phyloP scores from a whole-genome alignment of 345 rosid genomes.

The Salix arbutifolia region DNA sequence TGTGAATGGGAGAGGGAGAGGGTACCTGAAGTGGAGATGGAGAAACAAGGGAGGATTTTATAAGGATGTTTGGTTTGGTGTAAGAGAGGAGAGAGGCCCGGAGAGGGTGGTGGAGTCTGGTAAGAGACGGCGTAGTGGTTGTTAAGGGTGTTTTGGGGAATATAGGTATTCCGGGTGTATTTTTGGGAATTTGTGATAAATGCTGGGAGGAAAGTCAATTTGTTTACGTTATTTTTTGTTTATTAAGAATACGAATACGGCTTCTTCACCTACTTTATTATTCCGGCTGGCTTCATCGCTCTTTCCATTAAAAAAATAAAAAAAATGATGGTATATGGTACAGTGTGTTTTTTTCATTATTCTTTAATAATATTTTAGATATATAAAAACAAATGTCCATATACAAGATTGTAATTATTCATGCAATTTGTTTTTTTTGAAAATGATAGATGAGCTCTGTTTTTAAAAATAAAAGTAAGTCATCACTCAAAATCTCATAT shows the following conservation, averaged over 20 bases:
- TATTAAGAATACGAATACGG: neutral
- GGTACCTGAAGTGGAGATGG: neutral
- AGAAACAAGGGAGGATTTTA: neutral
- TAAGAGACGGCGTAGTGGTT: constrained; percentile 2
- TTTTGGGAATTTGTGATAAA: neutral
- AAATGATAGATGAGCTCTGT: too few species aligned
- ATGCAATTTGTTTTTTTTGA: too few species aligned
- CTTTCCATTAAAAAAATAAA: too few species aligned
- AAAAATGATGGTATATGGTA: too few species aligned
- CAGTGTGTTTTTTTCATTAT: too few species aligned
- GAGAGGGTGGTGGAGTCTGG: neutral
- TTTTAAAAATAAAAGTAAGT: too few species aligned
- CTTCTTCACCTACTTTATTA: constrained; percentile 11
- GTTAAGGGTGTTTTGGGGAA: constrained; percentile 3
- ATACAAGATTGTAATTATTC: too few species aligned
- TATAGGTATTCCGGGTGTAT: neutral
- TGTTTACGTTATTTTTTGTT: neutral
- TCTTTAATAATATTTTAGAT: too few species aligned
- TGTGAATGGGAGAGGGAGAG: neutral
- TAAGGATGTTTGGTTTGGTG: constrained; percentile 1
- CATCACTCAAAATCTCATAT: too few species aligned
- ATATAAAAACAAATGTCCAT: too few species aligned
- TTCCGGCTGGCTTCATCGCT: neutral
- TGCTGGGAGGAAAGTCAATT: neutral
- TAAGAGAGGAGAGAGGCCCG: neutral